Evolutionary conservation across 805 yeast genomes (phyloP).

Genomic region (Lachancea meyersii): DNA sequence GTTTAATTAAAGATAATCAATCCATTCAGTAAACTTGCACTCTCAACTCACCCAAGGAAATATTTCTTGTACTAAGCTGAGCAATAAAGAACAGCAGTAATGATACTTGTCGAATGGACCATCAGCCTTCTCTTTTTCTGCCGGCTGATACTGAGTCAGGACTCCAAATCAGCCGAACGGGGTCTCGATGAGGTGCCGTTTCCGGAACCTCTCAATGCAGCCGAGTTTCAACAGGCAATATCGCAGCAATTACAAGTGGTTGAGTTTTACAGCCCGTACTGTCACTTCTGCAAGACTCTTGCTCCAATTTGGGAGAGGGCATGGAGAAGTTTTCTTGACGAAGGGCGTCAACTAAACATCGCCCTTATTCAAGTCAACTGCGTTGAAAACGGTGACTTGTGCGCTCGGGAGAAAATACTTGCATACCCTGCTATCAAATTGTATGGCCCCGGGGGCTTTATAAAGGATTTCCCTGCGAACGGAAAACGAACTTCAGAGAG

Average conservation of each 20-base stretch:
- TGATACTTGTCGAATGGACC: not conserved
- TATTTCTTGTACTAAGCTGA: no score
- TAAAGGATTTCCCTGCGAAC: constrained; percentile 44
- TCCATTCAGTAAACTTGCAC: no score
- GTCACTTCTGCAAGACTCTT: constrained; percentile 70
- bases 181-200: constrained; percentile 14
- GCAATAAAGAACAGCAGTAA: not conserved
- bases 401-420: constrained; percentile 55
- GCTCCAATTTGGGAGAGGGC: constrained; percentile 82
- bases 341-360: constrained; percentile 38
- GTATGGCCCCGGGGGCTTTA: constrained; percentile 52
- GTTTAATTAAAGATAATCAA: not conserved
- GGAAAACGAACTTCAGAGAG: constrained; percentile 43
- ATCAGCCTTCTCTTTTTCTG: not conserved
- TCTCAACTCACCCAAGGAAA: no score
- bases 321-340: constrained; percentile 43
- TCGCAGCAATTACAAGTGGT: constrained; percentile 60
- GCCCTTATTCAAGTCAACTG: constrained; percentile 79
- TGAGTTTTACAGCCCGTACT: constrained; percentile 87
- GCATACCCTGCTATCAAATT: constrained; percentile 69
- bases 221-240: constrained; percentile 46
- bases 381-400: constrained; percentile 78
- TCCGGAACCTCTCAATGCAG: constrained; percentile 48
- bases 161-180: not conserved
- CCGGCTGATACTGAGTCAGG: not conserved